These are phyloP conservation scores for Blastocystis sp. DNA, from an alignment of 352 stramenopile species.

Conservation along the genomic window DNA sequence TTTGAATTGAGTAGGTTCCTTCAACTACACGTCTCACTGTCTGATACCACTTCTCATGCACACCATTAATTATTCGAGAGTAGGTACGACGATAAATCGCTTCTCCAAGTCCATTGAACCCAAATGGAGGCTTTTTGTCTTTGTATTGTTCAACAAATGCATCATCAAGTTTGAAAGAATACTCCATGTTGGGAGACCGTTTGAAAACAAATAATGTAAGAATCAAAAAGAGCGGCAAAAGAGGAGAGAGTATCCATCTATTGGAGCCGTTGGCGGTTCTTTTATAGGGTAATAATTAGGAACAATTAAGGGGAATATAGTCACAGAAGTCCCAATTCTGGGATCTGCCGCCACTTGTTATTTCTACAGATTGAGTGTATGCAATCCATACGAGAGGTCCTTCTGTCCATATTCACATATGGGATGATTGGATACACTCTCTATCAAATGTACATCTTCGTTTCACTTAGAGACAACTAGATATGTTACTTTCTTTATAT, in stretches of 20 bases:
- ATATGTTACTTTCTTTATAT: neutral
- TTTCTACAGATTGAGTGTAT: neutral
- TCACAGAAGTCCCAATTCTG: neutral
- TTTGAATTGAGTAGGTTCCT: slow-evolving; percentile 84
- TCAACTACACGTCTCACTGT: slow-evolving; percentile 84
- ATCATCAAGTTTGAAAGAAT: slow-evolving; percentile 65
- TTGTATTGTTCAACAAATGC: slow-evolving; percentile 69
- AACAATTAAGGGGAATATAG: neutral
- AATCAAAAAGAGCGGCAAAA: slow-evolving; percentile 5
- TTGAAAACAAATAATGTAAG: neutral
- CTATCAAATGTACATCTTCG: neutral
- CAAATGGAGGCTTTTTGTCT: slow-evolving; percentile 72
- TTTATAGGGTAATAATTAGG: neutral
- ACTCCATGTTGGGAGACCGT: neutral
- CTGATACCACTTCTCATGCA: slow-evolving; percentile 79
- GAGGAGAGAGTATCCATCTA: neutral
- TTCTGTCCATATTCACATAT: neutral
- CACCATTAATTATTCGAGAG: slow-evolving; percentile 76
- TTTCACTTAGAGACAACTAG: neutral
- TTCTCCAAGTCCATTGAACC: slow-evolving; percentile 84
- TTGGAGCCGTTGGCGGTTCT: neutral
- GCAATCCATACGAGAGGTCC: neutral
- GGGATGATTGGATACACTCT: neutral
- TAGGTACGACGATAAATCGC: slow-evolving; percentile 84
- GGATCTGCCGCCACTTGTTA: too few species aligned